Evolutionary conservation across 1,284 basidiomycete species (phyloP).

Genomic region (Leccinum idahoense): DNA sequence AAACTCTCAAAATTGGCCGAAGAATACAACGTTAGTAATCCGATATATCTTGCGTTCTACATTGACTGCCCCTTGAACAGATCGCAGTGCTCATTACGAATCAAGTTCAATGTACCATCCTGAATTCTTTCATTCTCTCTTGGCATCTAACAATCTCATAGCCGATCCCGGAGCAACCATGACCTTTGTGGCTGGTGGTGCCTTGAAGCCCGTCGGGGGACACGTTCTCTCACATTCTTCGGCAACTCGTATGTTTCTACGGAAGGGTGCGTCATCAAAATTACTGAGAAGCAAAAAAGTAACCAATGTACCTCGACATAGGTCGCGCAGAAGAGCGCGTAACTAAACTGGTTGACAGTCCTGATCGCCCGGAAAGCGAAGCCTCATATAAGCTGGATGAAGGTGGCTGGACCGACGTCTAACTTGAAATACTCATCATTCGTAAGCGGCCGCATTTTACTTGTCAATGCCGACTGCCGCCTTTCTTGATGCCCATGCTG

Average conservation of each 20-base stretch:
- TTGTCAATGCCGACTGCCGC: not conserved
- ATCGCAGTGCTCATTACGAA: slow-evolving; percentile 86
- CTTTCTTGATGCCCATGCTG: not conserved
- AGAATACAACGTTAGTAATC: slow-evolving; percentile 66
- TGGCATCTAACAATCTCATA: slow-evolving; percentile 27
- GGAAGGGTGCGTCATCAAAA: slow-evolving; percentile 62
- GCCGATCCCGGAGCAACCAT: slow-evolving; percentile 92
- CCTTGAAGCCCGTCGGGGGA: slow-evolving; percentile 82
- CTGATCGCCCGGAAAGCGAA: slow-evolving; percentile 88
- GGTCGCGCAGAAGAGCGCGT: slow-evolving; percentile 92
- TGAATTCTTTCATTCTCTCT: not conserved
- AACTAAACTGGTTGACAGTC: slow-evolving; percentile 92
- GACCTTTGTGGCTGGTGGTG: slow-evolving; percentile 88
- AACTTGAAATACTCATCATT: slow-evolving; percentile 8
- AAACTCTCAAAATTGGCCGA: slow-evolving; percentile 88
- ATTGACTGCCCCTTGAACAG: slow-evolving; percentile 39
- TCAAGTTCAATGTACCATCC: slow-evolving; percentile 74
- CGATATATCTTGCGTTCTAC: slow-evolving; percentile 2
- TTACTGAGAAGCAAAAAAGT: not conserved
- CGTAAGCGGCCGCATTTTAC: not conserved
- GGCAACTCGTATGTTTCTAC: slow-evolving; percentile 76
- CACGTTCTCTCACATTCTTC: slow-evolving; percentile 86
- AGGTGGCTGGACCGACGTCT: slow-evolving; percentile 80
- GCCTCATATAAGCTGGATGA: slow-evolving; percentile 88
- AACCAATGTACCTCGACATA: slow-evolving; percentile 24